Evolutionary conservation across 2,329 filamentous ascomycete species (phyloP).

Genomic region (Alternaria novae-zelandiae): DNA sequence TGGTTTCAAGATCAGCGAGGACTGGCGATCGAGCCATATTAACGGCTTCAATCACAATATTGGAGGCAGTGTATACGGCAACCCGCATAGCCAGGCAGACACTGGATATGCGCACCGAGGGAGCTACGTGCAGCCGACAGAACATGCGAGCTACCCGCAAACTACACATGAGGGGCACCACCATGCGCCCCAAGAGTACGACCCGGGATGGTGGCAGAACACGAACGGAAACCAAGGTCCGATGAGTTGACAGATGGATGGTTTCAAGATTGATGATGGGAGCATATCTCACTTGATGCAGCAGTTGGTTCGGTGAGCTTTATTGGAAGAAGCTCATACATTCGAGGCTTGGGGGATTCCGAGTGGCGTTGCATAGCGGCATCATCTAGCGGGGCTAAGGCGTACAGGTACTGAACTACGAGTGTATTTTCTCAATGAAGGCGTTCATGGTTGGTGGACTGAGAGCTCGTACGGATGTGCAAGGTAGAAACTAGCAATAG

Average conservation of each 20-base stretch:
- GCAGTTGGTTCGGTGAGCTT: background rate
- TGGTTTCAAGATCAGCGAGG: slow-evolving; percentile 43
- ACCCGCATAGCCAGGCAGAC: background rate
- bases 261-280: background rate
- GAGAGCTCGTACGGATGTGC: background rate
- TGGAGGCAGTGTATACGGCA: slow-evolving; percentile 8
- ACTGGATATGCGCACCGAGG: slow-evolving; percentile 3
- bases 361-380: background rate
- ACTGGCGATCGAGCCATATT: slow-evolving; percentile 26
- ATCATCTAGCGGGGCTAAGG: background rate
- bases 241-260: slow-evolving; percentile 10
- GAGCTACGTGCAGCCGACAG: background rate
- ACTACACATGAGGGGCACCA: slow-evolving; percentile 1
- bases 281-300: background rate
- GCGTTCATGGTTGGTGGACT: background rate
- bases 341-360: background rate
- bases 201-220: slow-evolving; percentile 15
- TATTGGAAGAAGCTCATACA: background rate
- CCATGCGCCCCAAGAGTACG: slow-evolving; percentile 8
- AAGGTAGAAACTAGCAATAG: background rate
- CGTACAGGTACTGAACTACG: background rate
- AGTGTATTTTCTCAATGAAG: background rate
- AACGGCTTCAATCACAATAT: slow-evolving; percentile 19
- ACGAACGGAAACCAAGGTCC: slow-evolving; percentile 2
- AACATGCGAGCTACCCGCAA: slow-evolving; percentile 2